These are phyloP conservation scores for Russula sp. DNA, from an alignment of 768 basidiomycete species.

Conservation along the genomic window DNA sequence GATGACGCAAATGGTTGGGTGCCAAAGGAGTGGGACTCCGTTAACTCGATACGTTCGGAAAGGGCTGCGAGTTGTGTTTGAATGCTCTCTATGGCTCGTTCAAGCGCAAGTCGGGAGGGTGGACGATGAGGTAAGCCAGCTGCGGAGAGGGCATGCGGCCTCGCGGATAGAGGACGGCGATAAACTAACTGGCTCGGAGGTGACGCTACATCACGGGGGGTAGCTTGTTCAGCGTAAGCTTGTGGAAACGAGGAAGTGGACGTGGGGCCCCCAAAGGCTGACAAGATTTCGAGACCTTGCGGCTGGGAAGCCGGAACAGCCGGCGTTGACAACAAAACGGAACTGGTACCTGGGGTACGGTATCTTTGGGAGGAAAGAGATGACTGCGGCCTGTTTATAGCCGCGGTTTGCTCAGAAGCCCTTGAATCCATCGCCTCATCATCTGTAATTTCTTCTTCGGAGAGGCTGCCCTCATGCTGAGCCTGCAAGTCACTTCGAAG, in stretches of 20 bases:
- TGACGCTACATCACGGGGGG: conserved; percentile 6
- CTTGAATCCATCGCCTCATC: conserved; percentile 22
- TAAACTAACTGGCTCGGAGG: not conserved
- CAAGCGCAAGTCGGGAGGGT: conserved; percentile 50
- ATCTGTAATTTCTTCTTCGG: conserved; percentile 23
- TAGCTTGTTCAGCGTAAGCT: conserved; percentile 29
- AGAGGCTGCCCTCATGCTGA: conserved; percentile 25
- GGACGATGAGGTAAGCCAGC: conserved; percentile 34
- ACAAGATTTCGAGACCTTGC: conserved; percentile 59
- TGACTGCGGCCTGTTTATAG: conserved; percentile 58
- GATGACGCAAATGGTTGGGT: conserved; percentile 34
- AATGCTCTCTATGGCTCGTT: conserved; percentile 71
- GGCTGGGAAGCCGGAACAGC: conserved; percentile 64
- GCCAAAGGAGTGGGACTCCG: conserved; percentile 42
- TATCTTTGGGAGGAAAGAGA: conserved; percentile 73
- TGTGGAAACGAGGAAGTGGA: conserved; percentile 34
- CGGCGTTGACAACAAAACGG: conserved; percentile 48
- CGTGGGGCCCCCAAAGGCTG: conserved; percentile 55
- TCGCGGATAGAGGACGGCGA: conserved; percentile 21
- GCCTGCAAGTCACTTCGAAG: conserved; percentile 6
- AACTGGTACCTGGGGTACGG: conserved; percentile 67
- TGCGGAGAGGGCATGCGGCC: conserved; percentile 22
- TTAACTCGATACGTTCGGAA: conserved; percentile 53
- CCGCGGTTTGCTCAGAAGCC: conserved; percentile 24
- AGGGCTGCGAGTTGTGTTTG: conserved; percentile 80